These are phyloP conservation scores for Amanita muscaria DNA, from an alignment of 768 basidiomycete genomes.

Conservation along the genomic window DNA sequence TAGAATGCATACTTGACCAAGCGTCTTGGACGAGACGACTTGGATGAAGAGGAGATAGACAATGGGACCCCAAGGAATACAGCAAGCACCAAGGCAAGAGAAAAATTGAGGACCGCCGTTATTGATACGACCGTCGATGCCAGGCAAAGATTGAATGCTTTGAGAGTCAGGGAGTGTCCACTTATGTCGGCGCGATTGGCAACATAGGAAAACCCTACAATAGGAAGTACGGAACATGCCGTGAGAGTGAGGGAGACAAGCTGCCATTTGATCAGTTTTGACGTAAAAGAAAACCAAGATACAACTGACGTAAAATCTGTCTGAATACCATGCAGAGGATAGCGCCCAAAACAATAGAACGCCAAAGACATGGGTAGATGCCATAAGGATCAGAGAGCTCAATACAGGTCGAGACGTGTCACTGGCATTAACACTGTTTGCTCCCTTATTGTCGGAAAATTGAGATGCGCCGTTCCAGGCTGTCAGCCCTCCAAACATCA, in stretches of 20 bases:
- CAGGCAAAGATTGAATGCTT: slow-evolving; percentile 71
- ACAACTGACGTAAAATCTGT: slow-evolving; percentile 30
- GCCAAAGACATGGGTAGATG: slow-evolving; percentile 49
- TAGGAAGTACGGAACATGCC: slow-evolving; percentile 2
- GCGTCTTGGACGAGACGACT: slow-evolving; percentile 15
- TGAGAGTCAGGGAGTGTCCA: slow-evolving; percentile 43
- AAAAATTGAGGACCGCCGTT: slow-evolving; percentile 87
- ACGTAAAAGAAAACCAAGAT: too few species aligned
- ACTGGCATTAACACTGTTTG: slow-evolving; percentile 14
- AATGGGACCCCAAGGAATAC: slow-evolving; percentile 59
- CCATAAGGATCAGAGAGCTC: slow-evolving; percentile 42
- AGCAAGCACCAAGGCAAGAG: slow-evolving; percentile 69
- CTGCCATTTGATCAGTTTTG: slow-evolving; percentile 14
- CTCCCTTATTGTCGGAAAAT: slow-evolving; percentile 20
- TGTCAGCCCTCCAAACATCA: slow-evolving; percentile 78
- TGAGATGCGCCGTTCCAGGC: slow-evolving; percentile 66
- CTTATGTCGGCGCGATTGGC: slow-evolving; percentile 20
- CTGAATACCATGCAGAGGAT: slow-evolving; percentile 35
- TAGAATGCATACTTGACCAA: slow-evolving; percentile 30
- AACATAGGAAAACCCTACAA: slow-evolving; percentile 22
- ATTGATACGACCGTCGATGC: slow-evolving; percentile 82
- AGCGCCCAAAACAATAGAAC: slow-evolving; percentile 39
- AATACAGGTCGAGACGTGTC: slow-evolving; percentile 42
- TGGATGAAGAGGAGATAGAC: slow-evolving; percentile 28
- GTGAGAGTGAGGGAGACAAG: slow-evolving; percentile 22